phyloP scores from a whole-genome alignment of 73 alveolate genomes.

The Stentor roeselii region DNA sequence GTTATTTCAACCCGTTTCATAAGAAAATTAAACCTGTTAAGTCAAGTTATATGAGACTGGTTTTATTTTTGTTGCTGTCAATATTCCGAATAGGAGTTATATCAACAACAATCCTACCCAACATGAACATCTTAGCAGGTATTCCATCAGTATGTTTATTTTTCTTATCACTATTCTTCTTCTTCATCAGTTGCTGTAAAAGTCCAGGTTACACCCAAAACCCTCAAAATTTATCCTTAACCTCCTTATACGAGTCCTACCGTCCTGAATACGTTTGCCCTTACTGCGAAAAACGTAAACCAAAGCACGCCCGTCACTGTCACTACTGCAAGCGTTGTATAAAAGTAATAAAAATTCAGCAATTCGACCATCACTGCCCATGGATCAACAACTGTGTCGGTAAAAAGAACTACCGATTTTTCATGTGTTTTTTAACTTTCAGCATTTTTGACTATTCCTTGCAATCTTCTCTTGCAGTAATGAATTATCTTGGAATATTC shows the following conservation, averaged over 20 bases:
- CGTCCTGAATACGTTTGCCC: constrained; percentile 30
- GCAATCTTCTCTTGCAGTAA: not conserved
- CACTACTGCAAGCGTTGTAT: constrained; percentile 32
- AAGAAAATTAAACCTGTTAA: not conserved
- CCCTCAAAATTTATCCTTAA: no score
- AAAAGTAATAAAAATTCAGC: not conserved
- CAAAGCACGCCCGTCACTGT: constrained; percentile 26
- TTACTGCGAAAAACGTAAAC: constrained; percentile 28
- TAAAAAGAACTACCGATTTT: not conserved
- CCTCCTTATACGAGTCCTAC: no score
- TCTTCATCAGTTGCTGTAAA: not conserved
- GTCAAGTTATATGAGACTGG: not conserved
- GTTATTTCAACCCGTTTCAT: not conserved
- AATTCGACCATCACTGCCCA: constrained; percentile 44
- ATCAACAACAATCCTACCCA: not conserved
- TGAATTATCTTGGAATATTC: not conserved
- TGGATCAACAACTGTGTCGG: constrained; percentile 44
- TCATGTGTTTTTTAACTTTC: not conserved
- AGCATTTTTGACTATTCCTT: not conserved
- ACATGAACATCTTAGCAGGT: not conserved
- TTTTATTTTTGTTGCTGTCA: not conserved
- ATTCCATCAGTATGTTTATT: not conserved
- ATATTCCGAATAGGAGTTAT: not conserved
- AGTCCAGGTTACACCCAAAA: no score
- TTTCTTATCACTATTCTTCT: not conserved